These are phyloP conservation scores for Actinomortierella ambigua DNA, from an alignment of 371 early-diverging fungal species.

Conservation along the genomic window DNA sequence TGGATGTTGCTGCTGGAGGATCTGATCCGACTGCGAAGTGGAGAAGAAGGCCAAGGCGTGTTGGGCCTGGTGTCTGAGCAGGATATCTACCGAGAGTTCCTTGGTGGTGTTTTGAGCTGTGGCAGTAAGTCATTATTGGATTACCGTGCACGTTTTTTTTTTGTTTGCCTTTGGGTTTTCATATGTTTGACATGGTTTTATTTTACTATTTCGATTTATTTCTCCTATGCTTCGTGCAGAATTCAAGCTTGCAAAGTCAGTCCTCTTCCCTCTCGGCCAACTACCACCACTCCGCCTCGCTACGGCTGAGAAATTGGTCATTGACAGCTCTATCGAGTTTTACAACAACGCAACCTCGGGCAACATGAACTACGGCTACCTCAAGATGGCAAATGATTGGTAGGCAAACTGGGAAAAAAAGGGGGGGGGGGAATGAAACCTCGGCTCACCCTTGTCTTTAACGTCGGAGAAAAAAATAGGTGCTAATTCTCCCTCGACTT, in stretches of 20 bases:
- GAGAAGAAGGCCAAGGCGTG: constrained; percentile 57
- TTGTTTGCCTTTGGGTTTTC: background rate
- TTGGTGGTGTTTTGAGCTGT: constrained; percentile 67
- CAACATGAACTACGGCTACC: constrained; percentile 65
- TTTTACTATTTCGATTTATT: constrained; percentile 3
- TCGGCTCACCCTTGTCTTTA: too few species aligned
- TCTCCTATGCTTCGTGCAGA: constrained; percentile 49
- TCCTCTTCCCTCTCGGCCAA: constrained; percentile 56
- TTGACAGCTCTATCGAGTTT: constrained; percentile 76
- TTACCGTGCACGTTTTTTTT: background rate
- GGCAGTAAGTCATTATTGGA: constrained; percentile 61
- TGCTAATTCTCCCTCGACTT: background rate
- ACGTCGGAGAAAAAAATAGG: background rate
- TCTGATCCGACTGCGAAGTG: constrained; percentile 58
- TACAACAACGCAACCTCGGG: constrained; percentile 79
- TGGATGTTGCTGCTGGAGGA: constrained; percentile 74
- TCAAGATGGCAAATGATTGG: constrained; percentile 83
- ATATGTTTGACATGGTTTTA: constrained; percentile 1
- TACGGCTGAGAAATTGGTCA: constrained; percentile 64
- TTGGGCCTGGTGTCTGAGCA: constrained; percentile 57
- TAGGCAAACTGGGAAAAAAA: constrained; percentile 22
- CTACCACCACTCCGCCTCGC: constrained; percentile 57
- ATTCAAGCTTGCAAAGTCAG: constrained; percentile 68
- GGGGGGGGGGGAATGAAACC: too few species aligned
- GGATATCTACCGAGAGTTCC: constrained; percentile 71